Conservation (phyloP, 1,139 yeast genomes). For the Nakaseomyces bracarensis region DNA sequence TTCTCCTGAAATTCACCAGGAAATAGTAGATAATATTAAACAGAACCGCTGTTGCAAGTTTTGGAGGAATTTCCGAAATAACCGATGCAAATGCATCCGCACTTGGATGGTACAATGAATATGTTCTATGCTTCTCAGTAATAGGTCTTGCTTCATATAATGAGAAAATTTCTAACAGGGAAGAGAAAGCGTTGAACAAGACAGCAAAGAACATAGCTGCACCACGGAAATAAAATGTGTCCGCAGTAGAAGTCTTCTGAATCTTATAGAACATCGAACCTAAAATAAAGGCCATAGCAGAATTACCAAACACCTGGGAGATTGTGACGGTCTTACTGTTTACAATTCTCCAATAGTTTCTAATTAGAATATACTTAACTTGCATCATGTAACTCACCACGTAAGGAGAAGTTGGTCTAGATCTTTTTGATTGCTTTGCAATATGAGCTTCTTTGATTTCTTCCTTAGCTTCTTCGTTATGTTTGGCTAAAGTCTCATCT, state of each 20-base stretch:
- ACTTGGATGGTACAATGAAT: slow-evolving; percentile 68
- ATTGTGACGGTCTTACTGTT: slow-evolving; percentile 63
- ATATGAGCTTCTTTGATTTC: slow-evolving; percentile 43
- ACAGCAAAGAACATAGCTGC: slow-evolving; percentile 72
- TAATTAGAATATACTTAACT: slow-evolving; percentile 46
- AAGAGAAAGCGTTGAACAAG: slow-evolving; percentile 67
- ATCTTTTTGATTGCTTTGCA: slow-evolving; percentile 50
- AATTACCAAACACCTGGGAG: slow-evolving; percentile 53
- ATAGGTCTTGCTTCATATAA: slow-evolving; percentile 68
- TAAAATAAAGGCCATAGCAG: slow-evolving; percentile 64
- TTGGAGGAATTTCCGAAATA: slow-evolving; percentile 59
- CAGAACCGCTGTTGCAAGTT: slow-evolving; percentile 44
- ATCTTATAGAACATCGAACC: slow-evolving; percentile 71
- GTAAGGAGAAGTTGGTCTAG: slow-evolving; percentile 50
- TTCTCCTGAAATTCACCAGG: slow-evolving; percentile 56
- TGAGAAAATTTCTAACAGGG: slow-evolving; percentile 63
- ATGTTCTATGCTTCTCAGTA: slow-evolving; percentile 70
- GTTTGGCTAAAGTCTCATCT: slow-evolving; percentile 31
- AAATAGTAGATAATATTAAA: slow-evolving; percentile 62
- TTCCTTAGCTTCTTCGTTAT: slow-evolving; percentile 10
- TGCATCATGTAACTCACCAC: slow-evolving; percentile 61
- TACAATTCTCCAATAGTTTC: slow-evolving; percentile 55
- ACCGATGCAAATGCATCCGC: slow-evolving; percentile 70
- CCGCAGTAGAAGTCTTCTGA: slow-evolving; percentile 34
- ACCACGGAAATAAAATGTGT: slow-evolving; percentile 57